phyloP scores from a whole-genome alignment of 2,329 filamentous ascomycete species.

The Colletotrichum scovillei region DNA sequence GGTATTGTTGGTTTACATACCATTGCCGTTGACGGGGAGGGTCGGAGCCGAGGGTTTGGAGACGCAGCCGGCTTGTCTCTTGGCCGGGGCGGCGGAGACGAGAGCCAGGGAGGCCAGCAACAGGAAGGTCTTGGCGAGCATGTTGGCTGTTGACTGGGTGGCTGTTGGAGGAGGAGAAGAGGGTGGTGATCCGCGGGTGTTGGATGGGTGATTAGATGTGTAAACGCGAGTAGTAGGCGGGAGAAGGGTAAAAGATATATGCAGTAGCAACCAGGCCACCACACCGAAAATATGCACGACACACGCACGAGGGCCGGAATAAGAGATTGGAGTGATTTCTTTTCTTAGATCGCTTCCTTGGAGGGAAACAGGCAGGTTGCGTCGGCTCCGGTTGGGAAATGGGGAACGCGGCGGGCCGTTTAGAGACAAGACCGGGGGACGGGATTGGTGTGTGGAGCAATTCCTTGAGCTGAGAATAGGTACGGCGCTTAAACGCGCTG shows the following conservation, averaged over 20 bases:
- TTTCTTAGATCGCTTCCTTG: slow-evolving; percentile 31
- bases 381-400: not conserved
- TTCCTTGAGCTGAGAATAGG: slow-evolving; percentile 24
- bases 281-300: not conserved
- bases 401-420: slow-evolving; percentile 25
- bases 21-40: slow-evolving; percentile 53
- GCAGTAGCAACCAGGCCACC: slow-evolving; percentile 23
- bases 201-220: not conserved
- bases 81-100: slow-evolving; percentile 43
- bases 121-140: slow-evolving; percentile 46
- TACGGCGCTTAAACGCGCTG: slow-evolving; percentile 34
- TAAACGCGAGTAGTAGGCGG: not conserved
- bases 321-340: not conserved
- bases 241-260: slow-evolving; percentile 21
- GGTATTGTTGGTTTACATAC: slow-evolving; percentile 43
- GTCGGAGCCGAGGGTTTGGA: slow-evolving; percentile 40
- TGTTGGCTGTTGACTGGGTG: slow-evolving; percentile 10
- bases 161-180: not conserved
- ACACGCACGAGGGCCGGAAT: not conserved
- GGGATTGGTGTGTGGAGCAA: slow-evolving; percentile 17
- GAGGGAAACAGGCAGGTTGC: not conserved
- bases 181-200: slow-evolving; percentile 9
- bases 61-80: slow-evolving; percentile 36
- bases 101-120: slow-evolving; percentile 48
- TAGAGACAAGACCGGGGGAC: not conserved